These are phyloP conservation scores for Cutaneotrichosporon sp. DNA, from an alignment of 1,284 basidiomycete species.

Conservation along the genomic window DNA sequence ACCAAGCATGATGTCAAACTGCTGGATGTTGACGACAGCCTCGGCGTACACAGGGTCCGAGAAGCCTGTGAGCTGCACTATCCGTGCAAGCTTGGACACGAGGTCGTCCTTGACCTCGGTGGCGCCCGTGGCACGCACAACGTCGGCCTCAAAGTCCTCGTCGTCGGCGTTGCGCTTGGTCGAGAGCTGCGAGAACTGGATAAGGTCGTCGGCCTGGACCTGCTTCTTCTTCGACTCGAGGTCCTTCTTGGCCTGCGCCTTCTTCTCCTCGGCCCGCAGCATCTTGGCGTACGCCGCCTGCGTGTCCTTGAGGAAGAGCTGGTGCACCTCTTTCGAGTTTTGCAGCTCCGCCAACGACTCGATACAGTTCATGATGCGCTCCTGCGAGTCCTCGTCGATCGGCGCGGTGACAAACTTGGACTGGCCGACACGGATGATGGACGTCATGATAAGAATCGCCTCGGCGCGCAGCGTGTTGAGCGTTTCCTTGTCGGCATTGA, in stretches of 20 bases:
- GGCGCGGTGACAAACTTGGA: slow-evolving; percentile 87
- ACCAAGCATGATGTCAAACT: slow-evolving; percentile 85
- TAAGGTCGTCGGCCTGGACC: slow-evolving; percentile 87
- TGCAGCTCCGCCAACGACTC: slow-evolving; percentile 77
- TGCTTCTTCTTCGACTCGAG: slow-evolving; percentile 67
- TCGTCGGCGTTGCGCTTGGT: slow-evolving; percentile 81
- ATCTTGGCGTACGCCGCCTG: slow-evolving; percentile 91
- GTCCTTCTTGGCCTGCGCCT: slow-evolving; percentile 80
- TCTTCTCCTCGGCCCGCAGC: slow-evolving; percentile 86
- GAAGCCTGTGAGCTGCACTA: slow-evolving; percentile 95
- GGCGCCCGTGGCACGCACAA: slow-evolving; percentile 83
- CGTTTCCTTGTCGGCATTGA: slow-evolving; percentile 56
- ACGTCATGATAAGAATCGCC: slow-evolving; percentile 98
- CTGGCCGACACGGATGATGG: slow-evolving; percentile 92
- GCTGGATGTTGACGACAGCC: slow-evolving; percentile 96
- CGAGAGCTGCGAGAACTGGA: slow-evolving; percentile 89
- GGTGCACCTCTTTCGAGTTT: slow-evolving; percentile 59
- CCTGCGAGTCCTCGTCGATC: slow-evolving; percentile 96
- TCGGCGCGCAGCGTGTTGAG: slow-evolving; percentile 80
- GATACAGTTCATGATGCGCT: slow-evolving; percentile 95
- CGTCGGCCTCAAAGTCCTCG: slow-evolving; percentile 63
- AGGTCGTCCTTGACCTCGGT: slow-evolving; percentile 86
- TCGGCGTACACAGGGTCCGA: slow-evolving; percentile 98
- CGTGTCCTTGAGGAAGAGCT: slow-evolving; percentile 89
- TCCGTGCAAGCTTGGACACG: slow-evolving; percentile 89